Evolutionary conservation across 495 filamentous ascomycete species (phyloP).

Genomic region (Aspergillus conjunctus): DNA sequence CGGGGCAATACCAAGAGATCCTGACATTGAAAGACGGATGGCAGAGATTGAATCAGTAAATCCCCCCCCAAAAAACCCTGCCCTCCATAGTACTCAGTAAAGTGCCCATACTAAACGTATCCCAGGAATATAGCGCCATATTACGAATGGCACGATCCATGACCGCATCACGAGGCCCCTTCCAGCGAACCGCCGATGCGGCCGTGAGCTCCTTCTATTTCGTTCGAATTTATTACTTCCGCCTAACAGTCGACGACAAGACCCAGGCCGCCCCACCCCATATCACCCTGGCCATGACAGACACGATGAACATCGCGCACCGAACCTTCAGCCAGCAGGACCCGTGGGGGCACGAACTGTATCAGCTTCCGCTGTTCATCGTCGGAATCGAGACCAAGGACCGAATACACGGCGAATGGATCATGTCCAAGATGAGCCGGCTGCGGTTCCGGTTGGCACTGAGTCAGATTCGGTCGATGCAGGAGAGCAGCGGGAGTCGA

Average conservation of each 20-base stretch:
- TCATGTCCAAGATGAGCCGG: neutral
- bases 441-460: neutral
- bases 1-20: neutral
- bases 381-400: conserved; percentile 3
- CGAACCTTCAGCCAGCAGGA: neutral
- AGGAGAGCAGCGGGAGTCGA: neutral
- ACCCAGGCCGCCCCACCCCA: neutral
- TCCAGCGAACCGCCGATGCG: neutral
- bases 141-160: neutral
- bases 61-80: no score
- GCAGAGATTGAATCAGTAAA: neutral
- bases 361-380: conserved; percentile 1
- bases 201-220: conserved; percentile 5
- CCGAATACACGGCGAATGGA: conserved; percentile 6
- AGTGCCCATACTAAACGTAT: neutral
- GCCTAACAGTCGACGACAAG: neutral
- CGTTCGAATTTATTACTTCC: conserved; percentile 2
- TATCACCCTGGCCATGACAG: neutral
- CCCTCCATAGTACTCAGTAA: no score
- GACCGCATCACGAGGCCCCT: neutral
- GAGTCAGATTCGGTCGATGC: neutral
- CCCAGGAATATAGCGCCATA: conserved; percentile 1
- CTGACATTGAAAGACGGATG: neutral
- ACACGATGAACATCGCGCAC: conserved; percentile 6
- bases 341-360: neutral